Percentiles rank a stretch among this genome's conserved stretches.
These are phyloP conservation scores for Apiotrichum siamense DNA, from an alignment of 1,284 basidiomycete genomes.

Conservation along the genomic window DNA sequence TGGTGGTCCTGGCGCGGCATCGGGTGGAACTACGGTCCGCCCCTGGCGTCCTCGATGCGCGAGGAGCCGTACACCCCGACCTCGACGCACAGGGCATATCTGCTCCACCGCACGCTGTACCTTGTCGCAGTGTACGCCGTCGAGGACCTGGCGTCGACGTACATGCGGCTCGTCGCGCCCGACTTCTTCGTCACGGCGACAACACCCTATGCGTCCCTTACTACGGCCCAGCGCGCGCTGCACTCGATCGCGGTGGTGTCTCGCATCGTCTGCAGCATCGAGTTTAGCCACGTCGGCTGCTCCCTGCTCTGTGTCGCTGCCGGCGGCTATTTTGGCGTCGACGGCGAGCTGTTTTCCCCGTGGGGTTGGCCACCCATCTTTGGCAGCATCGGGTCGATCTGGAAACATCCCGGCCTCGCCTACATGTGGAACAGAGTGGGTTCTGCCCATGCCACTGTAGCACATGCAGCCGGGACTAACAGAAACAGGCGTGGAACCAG, in stretches of 20 bases:
- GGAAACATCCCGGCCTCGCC: constrained; percentile 31
- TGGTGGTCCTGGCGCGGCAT: constrained; percentile 36
- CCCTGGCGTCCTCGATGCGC: constrained; percentile 22
- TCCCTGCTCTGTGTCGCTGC: constrained; percentile 18
- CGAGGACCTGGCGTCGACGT: constrained; percentile 23
- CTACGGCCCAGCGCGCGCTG: constrained; percentile 17
- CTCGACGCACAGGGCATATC: constrained; percentile 19
- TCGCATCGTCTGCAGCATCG: constrained; percentile 24
- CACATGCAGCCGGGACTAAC: no score
- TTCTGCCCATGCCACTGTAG: background rate
- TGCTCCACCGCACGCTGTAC: constrained; percentile 13
- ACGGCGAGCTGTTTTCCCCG: constrained; percentile 31
- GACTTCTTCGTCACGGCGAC: constrained; percentile 25
- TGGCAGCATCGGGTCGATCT: constrained; percentile 27
- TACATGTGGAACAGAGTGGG: constrained; percentile 41
- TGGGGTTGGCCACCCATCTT: constrained; percentile 43
- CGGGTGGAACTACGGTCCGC: constrained; percentile 36
- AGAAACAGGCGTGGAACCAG: constrained; percentile 40
- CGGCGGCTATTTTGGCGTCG: constrained; percentile 32
- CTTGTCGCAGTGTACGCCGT: constrained; percentile 9
- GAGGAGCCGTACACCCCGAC: constrained; percentile 24
- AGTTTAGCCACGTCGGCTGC: constrained; percentile 14
- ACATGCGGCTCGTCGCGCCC: constrained; percentile 22
- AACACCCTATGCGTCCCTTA: constrained; percentile 18
- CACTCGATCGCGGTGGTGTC: constrained; percentile 24